Evolutionary conservation across 345 rosid genomes (phyloP).

Genomic region (Pugionium cornutum): DNA sequence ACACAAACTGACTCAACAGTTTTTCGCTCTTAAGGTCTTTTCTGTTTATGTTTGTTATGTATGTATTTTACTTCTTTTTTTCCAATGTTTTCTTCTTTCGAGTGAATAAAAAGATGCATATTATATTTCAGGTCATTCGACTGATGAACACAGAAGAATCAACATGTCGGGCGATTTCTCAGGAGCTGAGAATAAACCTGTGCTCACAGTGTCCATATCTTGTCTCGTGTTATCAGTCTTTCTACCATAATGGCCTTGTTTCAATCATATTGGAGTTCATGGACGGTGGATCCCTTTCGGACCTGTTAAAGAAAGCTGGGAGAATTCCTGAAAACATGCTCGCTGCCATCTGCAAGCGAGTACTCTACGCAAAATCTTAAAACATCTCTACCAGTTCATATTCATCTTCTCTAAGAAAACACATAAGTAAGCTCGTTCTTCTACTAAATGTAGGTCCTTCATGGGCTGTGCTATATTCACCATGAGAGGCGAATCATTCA

Average conservation of each 20-base stretch:
- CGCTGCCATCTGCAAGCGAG: slow-evolving; percentile 87
- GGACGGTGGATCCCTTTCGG: slow-evolving; percentile 88
- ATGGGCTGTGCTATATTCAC: slow-evolving; percentile 80
- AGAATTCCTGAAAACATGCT: slow-evolving; percentile 69
- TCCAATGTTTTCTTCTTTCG: not conserved
- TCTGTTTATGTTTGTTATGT: not conserved
- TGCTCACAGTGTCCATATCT: slow-evolving; percentile 75
- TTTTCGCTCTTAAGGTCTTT: slow-evolving; percentile 86
- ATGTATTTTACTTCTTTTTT: not conserved
- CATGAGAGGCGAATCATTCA: slow-evolving; percentile 82
- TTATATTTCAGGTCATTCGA: slow-evolving; percentile 55
- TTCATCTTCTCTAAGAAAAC: slow-evolving; percentile 7
- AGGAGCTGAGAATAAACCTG: slow-evolving; percentile 79
- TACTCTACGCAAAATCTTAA: slow-evolving; percentile 25
- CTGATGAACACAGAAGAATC: slow-evolving; percentile 82
- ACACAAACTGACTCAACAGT: slow-evolving; percentile 88
- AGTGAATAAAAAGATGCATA: not conserved
- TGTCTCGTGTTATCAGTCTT: slow-evolving; percentile 81
- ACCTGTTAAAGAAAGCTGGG: slow-evolving; percentile 65
- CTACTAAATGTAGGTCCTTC: slow-evolving; percentile 58
- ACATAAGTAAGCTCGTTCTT: slow-evolving; percentile 18
- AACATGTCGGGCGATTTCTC: slow-evolving; percentile 60
- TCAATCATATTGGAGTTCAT: slow-evolving; percentile 84
- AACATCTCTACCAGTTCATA: not conserved
- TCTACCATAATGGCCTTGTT: slow-evolving; percentile 74